Evolutionary conservation across 371 early-diverging fungal genomes (phyloP).

Genomic region (Apophysomyces ossiformis): DNA sequence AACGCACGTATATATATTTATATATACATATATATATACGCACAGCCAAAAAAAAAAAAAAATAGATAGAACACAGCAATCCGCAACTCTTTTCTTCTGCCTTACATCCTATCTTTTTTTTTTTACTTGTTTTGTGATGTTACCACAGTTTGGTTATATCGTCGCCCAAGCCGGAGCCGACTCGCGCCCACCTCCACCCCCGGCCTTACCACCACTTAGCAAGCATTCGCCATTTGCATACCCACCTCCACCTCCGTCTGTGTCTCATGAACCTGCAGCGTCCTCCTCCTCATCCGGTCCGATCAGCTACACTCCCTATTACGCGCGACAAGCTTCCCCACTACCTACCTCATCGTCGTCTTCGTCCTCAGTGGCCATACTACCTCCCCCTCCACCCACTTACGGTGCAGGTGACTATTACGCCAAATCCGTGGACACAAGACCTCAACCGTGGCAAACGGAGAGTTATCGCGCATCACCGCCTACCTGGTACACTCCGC

Average conservation of each 20-base stretch:
- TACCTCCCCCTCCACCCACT: slow-evolving; percentile 4
- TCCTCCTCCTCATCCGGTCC: slow-evolving; percentile 16
- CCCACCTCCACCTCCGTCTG: slow-evolving; percentile 23
- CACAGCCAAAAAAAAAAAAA: slow-evolving; percentile 10
- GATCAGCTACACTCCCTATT: slow-evolving; percentile 17
- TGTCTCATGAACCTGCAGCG: slow-evolving; percentile 13
- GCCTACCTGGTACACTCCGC: slow-evolving; percentile 16
- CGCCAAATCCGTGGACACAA: slow-evolving; percentile 13
- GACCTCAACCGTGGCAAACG: slow-evolving; percentile 12
- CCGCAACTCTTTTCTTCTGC: slow-evolving; percentile 1
- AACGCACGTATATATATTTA: not conserved
- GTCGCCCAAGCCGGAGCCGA: slow-evolving; percentile 57
- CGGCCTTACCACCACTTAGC: slow-evolving; percentile 12
- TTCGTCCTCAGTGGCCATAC: slow-evolving; percentile 12
- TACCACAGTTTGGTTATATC: slow-evolving; percentile 64
- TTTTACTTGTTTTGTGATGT: slow-evolving; percentile 50
- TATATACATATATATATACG: slow-evolving; percentile 6
- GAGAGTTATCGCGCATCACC: slow-evolving; percentile 22
- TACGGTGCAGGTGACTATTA: slow-evolving; percentile 3
- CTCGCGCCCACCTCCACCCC: slow-evolving; percentile 26
- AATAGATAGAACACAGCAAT: slow-evolving; percentile 5
- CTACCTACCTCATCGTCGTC: slow-evolving; percentile 16
- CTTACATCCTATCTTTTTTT: slow-evolving; percentile 14
- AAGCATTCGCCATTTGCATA: slow-evolving; percentile 16
- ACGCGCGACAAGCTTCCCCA: slow-evolving; percentile 25